A percentile compares a stretch with the other conserved stretches of the same genome.
phyloP scores from a whole-genome alignment of 2,329 filamentous ascomycete species.

The Chaetomiaceae sp. region DNA sequence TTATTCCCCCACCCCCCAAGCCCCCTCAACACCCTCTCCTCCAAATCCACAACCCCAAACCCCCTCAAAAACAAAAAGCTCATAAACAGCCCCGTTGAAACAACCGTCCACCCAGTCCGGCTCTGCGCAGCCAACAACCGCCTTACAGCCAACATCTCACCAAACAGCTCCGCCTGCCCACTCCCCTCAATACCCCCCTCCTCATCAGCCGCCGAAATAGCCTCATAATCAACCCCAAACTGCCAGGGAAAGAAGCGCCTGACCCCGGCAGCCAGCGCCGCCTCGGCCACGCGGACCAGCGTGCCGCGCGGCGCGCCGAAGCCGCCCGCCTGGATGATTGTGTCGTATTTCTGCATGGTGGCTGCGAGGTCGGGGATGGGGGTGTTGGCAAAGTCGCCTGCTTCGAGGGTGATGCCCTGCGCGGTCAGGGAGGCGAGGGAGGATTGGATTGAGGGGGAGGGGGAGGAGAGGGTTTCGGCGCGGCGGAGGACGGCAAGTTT shows the following conservation, averaged over 20 bases:
- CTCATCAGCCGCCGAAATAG: constrained; percentile 52
- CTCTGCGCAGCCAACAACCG: constrained; percentile 44
- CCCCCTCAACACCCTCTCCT: constrained; percentile 40
- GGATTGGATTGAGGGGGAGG: constrained; percentile 34
- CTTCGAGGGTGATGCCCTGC: constrained; percentile 38
- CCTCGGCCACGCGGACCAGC: constrained; percentile 53
- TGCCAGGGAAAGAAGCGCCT: constrained; percentile 65
- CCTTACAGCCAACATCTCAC: constrained; percentile 60
- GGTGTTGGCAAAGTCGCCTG: constrained; percentile 40
- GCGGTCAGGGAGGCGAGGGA: constrained; percentile 32
- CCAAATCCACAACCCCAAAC: constrained; percentile 58
- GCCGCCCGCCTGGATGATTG: constrained; percentile 57
- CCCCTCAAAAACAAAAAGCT: constrained; percentile 60
- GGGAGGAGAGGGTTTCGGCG: constrained; percentile 39
- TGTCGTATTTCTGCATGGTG: constrained; percentile 44
- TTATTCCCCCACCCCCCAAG: constrained; percentile 57
- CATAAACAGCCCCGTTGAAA: constrained; percentile 67
- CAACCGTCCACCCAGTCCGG: constrained; percentile 54
- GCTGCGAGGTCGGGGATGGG: constrained; percentile 35
- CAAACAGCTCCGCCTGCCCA: constrained; percentile 58
- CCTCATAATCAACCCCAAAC: constrained; percentile 68
- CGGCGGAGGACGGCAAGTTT: constrained; percentile 52
- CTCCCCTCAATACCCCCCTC: constrained; percentile 49
- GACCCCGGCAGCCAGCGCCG: constrained; percentile 47
- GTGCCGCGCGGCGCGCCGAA: constrained; percentile 52